Base-by-base conservation (phyloP, 352 stramenopile genomes). In the Detonula confervacea region DNA sequence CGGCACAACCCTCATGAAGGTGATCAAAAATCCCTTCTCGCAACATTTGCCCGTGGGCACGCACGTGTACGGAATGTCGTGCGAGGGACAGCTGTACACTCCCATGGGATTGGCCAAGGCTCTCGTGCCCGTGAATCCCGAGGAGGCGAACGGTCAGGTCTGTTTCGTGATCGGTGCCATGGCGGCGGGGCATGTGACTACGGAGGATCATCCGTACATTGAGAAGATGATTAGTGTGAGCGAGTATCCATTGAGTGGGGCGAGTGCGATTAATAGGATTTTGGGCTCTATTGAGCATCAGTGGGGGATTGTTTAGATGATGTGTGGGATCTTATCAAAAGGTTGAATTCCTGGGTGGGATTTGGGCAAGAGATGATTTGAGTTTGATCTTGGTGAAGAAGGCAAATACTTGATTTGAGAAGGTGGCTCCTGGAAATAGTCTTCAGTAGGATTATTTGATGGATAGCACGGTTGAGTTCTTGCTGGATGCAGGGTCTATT, bases 1-100 rank as follows among this genome's bases (percentile, higher is more conserved):
- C 61, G 90, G 86, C 2, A 92, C 97, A 33, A 99, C 96, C 49
- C 90, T 99, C 39, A 93, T 99, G 70, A 99, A 98, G 77, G 97
- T 99, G 33, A 98, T 99, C 80, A 99, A 99, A 86, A 99, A 99
- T 92, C 97, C 97, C 4, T 93, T 99, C 72, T 98, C 96, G 61
- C 94, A 96, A 83, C 94, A 99, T 91, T 90, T 99, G 30, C 97
- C 97, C 12, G 93, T 97, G 25, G 98, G 97, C 77, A 96, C 90
- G 65, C 94, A 94, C 73, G 98, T 97, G 81, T 98, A 98, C 88
- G 96, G 96, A 29, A 94, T 98, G 29, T 96, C 95, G n/a, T 94
- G 95, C 65, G 95, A 96, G 57, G 97, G 97, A 12, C 96, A 87
- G 35, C 87, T 98, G 35, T 97, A 98, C 83, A 98, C 96, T 90